Evolutionary conservation across 2,329 filamentous ascomycete species (phyloP).

Genomic region (Pleochaeta shiraiana): DNA sequence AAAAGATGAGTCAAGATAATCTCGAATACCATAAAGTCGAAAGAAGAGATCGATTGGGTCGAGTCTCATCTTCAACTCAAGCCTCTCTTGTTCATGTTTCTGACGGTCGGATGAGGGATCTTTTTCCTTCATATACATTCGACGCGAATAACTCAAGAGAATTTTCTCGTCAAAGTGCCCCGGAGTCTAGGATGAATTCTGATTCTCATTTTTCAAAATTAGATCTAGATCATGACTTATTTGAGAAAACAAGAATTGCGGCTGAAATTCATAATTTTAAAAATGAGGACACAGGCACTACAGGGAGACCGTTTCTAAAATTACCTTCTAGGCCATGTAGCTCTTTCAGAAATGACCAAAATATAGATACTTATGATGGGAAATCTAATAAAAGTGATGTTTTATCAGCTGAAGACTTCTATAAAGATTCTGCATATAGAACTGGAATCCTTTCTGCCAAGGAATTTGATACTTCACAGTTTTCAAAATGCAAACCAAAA

Average conservation of each 20-base stretch:
- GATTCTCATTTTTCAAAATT: neutral
- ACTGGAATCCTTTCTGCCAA: neutral
- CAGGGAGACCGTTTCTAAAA: slow-evolving; percentile 26
- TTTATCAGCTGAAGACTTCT: neutral
- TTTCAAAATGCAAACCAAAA: slow-evolving; percentile 14
- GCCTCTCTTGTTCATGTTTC: neutral
- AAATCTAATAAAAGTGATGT: neutral
- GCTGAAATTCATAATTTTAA: neutral
- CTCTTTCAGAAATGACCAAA: neutral
- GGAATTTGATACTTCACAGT: slow-evolving; percentile 9
- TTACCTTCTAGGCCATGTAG: slow-evolving; percentile 16
- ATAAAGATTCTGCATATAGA: neutral
- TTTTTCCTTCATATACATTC: neutral
- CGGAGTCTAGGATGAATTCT: neutral
- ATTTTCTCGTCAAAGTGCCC: neutral
- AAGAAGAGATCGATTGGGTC: neutral
- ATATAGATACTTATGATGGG: neutral
- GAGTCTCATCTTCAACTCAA: neutral
- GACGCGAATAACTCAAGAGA: neutral
- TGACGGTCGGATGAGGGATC: neutral
- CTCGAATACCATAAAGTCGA: neutral
- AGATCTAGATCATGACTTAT: neutral
- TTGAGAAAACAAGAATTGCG: neutral
- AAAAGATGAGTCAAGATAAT: neutral
- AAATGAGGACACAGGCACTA: slow-evolving; percentile 20